phyloP scores from a whole-genome alignment of 1,284 basidiomycete species.

The Trichosporon ovoides region DNA sequence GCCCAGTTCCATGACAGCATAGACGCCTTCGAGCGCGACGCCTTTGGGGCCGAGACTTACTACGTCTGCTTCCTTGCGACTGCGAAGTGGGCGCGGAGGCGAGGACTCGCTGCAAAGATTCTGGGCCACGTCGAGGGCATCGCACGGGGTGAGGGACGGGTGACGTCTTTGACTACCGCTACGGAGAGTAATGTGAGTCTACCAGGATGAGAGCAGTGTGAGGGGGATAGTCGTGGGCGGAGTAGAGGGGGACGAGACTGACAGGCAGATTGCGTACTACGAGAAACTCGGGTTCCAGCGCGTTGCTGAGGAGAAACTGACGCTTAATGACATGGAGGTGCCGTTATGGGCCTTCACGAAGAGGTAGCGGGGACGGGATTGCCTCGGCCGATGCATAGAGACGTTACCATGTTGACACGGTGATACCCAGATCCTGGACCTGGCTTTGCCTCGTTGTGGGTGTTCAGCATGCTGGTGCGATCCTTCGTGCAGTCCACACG shows the following conservation, averaged over 20 bases:
- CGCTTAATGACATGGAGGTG: not conserved
- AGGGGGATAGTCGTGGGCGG: no score
- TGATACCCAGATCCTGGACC: no score
- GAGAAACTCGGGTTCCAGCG: conserved; percentile 6
- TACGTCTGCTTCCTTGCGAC: conserved; percentile 10
- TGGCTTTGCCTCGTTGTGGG: no score
- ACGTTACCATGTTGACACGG: no score
- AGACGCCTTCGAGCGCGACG: conserved; percentile 1
- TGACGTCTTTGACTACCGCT: conserved; percentile 3
- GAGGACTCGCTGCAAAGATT: not conserved
- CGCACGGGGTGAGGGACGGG: not conserved
- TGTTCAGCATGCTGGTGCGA: no score
- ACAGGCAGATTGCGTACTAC: conserved; percentile 3
- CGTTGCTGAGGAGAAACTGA: not conserved
- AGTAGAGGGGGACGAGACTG: not conserved
- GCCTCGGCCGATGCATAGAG: no score
- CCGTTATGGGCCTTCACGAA: not conserved
- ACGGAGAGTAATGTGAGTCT: conserved; percentile 9
- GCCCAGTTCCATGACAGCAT: conserved; percentile 1
- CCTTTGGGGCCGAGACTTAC: conserved; percentile 1
- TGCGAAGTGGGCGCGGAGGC: conserved; percentile 4
- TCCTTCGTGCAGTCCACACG: no score
- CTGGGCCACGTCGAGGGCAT: not conserved
- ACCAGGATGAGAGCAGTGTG: no score
- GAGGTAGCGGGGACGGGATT: no score